Percentiles rank a stretch among this genome's conserved stretches.
Conservation (phyloP, 306 rosid species). For the Casuarina equisetifolia region DNA sequence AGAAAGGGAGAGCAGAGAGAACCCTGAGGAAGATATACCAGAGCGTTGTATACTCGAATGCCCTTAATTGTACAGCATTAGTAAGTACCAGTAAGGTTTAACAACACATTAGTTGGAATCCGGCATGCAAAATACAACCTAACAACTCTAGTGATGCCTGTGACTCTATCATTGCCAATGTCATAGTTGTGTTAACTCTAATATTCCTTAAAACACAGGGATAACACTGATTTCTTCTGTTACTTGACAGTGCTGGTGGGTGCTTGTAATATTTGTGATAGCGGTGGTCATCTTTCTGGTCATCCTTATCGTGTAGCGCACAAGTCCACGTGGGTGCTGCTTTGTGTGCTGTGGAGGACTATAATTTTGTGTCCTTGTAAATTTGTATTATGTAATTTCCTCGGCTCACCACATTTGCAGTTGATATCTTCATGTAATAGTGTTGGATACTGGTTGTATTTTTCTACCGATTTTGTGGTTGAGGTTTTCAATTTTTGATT, state of each 20-base stretch:
- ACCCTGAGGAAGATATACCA: not conserved
- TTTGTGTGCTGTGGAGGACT: slow-evolving; percentile 13
- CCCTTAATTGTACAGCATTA: not conserved
- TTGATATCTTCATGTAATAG: not conserved
- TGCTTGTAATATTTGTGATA: slow-evolving; percentile 38
- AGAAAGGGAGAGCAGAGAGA: not conserved
- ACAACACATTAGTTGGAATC: not conserved
- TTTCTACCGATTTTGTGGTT: not conserved
- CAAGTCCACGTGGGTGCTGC: slow-evolving; percentile 14
- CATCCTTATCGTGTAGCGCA: slow-evolving; percentile 46
- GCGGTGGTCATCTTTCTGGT: slow-evolving; percentile 47
- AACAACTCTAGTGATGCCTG: slow-evolving; percentile 4
- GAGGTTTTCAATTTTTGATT: not conserved
- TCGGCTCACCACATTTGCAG: slow-evolving; percentile 22
- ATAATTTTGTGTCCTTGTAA: slow-evolving; percentile 8
- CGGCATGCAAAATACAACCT: not conserved
- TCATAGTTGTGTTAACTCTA: slow-evolving; percentile 2
- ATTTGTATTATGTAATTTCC: slow-evolving; percentile 27
- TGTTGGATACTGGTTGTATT: not conserved
- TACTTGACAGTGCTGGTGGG: slow-evolving; percentile 75
- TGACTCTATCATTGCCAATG: slow-evolving; percentile 19
- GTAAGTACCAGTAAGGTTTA: not conserved
- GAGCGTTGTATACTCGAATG: not conserved
- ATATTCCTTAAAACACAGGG: not conserved
- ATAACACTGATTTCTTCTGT: slow-evolving; percentile 12